phyloP scores from a whole-genome alignment of 495 filamentous ascomycete species.

The Achaetomiella virescens region DNA sequence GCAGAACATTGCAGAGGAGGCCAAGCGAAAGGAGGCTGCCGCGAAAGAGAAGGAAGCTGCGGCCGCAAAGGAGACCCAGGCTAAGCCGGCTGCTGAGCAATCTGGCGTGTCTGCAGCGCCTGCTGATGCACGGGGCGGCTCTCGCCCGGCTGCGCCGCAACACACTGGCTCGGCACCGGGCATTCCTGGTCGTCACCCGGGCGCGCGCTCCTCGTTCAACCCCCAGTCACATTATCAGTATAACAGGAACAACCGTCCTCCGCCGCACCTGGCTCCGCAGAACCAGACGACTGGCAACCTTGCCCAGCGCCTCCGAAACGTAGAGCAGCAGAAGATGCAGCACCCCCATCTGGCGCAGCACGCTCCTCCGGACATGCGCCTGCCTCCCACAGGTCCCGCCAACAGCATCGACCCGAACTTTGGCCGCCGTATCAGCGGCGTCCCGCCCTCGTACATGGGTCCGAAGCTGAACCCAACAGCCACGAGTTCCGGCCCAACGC shows the following conservation, averaged over 20 bases:
- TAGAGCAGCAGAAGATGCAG: constrained; percentile 40
- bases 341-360: constrained; percentile 36
- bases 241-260: constrained; percentile 31
- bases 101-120: constrained; percentile 19
- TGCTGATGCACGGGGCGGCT: constrained; percentile 22
- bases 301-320: constrained; percentile 37
- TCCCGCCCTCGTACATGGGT: constrained; percentile 42
- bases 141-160: constrained; percentile 27
- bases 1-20: constrained; percentile 56
- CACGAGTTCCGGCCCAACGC: constrained; percentile 80
- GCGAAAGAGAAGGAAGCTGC: constrained; percentile 37
- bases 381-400: constrained; percentile 50
- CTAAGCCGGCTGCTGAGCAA: constrained; percentile 28
- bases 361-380: constrained; percentile 36
- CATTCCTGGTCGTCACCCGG: constrained; percentile 31
- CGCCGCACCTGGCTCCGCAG: constrained; percentile 32
- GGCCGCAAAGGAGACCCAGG: constrained; percentile 29
- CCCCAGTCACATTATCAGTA: constrained; percentile 29
- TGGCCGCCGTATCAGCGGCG: constrained; percentile 41
- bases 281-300: constrained; percentile 33
- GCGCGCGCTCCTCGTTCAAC: constrained; percentile 26
- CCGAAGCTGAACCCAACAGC: constrained; percentile 76
- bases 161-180: constrained; percentile 29
- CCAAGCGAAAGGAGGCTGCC: constrained; percentile 34
- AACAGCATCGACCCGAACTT: constrained; percentile 41